A percentile compares a stretch with the other conserved stretches of the same genome.
These are phyloP conservation scores for Globisporangium alternatum DNA, from an alignment of 352 stramenopile genomes.

Conservation along the genomic window DNA sequence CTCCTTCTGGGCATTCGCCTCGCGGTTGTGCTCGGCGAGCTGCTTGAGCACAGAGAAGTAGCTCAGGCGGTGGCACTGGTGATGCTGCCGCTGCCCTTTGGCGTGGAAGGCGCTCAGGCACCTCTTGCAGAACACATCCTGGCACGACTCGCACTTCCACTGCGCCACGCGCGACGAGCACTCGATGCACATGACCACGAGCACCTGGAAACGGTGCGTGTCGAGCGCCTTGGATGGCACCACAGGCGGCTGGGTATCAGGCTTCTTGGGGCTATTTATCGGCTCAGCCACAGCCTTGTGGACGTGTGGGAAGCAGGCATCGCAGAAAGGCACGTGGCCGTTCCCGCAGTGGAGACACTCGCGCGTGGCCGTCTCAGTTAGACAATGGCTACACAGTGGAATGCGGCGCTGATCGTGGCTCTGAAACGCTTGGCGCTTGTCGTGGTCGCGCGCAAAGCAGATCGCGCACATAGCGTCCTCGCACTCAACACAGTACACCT, in stretches of 20 bases:
- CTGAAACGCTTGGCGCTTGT: conserved; percentile 42
- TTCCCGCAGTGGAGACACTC: conserved; percentile 66
- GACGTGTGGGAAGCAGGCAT: conserved; percentile 56
- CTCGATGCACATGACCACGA: conserved; percentile 70
- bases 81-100: conserved; percentile 55
- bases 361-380: conserved; percentile 51
- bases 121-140: conserved; percentile 68
- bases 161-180: conserved; percentile 55
- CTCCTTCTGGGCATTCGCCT: conserved; percentile 28
- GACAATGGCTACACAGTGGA: conserved; percentile 46
- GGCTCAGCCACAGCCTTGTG: conserved; percentile 24
- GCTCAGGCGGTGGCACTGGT: conserved; percentile 52
- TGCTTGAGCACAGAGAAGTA: conserved; percentile 67
- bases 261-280: background rate
- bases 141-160: conserved; percentile 60
- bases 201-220: conserved; percentile 34
- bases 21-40: conserved; percentile 38
- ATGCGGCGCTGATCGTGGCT: conserved; percentile 37
- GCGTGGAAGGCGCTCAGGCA: conserved; percentile 53
- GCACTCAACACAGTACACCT: conserved; percentile 68
- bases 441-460: conserved; percentile 67
- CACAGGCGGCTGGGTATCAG: background rate
- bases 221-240: conserved; percentile 1
- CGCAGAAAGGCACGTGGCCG: conserved; percentile 63
- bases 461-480: conserved; percentile 63